Percentiles rank a stretch among this genome's conserved stretches.
phyloP scores from a whole-genome alignment of 352 stramenopile genomes.

The Globisporangium echinulatum region DNA sequence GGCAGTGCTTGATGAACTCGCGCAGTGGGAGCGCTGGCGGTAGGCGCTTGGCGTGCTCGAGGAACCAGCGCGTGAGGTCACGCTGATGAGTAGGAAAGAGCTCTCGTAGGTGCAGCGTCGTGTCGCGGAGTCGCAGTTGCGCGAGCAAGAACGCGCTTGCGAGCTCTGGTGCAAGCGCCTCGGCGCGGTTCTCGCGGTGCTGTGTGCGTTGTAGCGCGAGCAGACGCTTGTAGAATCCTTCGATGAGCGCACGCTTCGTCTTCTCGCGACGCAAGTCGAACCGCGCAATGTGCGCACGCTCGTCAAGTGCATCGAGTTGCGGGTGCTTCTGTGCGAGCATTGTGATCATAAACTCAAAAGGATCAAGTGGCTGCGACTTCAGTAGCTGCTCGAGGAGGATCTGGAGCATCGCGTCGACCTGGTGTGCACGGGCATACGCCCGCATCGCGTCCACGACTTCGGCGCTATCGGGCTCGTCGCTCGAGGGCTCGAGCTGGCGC shows the following conservation, averaged over 20 bases:
- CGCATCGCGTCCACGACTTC: slow-evolving; percentile 54
- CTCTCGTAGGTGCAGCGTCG: slow-evolving; percentile 27
- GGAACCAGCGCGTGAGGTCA: slow-evolving; percentile 47
- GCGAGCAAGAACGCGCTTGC: slow-evolving; percentile 32
- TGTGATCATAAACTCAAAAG: slow-evolving; percentile 61
- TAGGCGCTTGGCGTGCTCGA: slow-evolving; percentile 29
- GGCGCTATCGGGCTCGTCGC: slow-evolving; percentile 17
- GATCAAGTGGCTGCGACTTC: slow-evolving; percentile 56
- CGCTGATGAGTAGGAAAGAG: slow-evolving; percentile 54
- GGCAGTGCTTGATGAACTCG: slow-evolving; percentile 29
- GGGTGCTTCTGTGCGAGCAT: slow-evolving; percentile 35
- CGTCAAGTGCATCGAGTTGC: slow-evolving; percentile 46
- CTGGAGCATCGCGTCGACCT: slow-evolving; percentile 58
- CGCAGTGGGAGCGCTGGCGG: slow-evolving; percentile 18
- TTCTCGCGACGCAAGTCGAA: slow-evolving; percentile 60
- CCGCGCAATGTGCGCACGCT: slow-evolving; percentile 27
- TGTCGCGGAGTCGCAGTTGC: slow-evolving; percentile 47
- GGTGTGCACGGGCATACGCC: slow-evolving; percentile 47
- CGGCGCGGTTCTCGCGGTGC: slow-evolving; percentile 22
- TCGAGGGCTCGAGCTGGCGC: slow-evolving; percentile 19
- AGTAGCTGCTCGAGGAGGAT: slow-evolving; percentile 51
- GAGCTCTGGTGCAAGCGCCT: slow-evolving; percentile 23
- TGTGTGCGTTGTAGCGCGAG: slow-evolving; percentile 45
- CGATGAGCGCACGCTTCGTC: slow-evolving; percentile 50
- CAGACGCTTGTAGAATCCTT: slow-evolving; percentile 45